Evolutionary conservation across 805 yeast genomes (phyloP).

Genomic region (Wickerhamomyces xylosicus): DNA sequence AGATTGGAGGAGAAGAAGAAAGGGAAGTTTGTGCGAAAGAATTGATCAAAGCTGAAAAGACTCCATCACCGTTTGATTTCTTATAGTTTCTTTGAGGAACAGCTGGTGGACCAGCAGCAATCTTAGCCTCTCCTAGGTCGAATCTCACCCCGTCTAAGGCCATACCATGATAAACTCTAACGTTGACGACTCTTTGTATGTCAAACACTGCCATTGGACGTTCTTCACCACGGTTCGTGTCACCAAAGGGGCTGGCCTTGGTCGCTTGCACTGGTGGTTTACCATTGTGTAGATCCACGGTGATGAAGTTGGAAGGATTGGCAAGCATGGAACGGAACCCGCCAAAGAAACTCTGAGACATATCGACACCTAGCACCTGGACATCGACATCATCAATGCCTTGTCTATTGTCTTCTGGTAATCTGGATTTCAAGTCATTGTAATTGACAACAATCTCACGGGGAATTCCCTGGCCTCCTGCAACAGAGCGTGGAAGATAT

Average conservation of each 20-base stretch:
- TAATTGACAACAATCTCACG: slow-evolving; percentile 37
- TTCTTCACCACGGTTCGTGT: slow-evolving; percentile 14
- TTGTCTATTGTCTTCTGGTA: slow-evolving; percentile 24
- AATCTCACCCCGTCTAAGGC: slow-evolving; percentile 80
- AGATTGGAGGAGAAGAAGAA: background rate
- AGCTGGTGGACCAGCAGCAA: slow-evolving; percentile 25
- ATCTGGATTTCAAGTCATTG: slow-evolving; percentile 28
- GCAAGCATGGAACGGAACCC: slow-evolving; percentile 28
- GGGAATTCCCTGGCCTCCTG: slow-evolving; percentile 59
- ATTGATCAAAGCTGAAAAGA: slow-evolving; percentile 13
- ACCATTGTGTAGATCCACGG: slow-evolving; percentile 30
- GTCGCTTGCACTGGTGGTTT: slow-evolving; percentile 28
- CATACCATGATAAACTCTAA: slow-evolving; percentile 61
- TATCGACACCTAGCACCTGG: slow-evolving; percentile 48
- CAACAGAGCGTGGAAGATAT: slow-evolving; percentile 41
- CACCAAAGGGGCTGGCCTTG: slow-evolving; percentile 27
- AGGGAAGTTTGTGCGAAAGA: slow-evolving; percentile 10
- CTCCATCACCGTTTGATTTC: slow-evolving; percentile 18
- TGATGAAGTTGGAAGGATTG: slow-evolving; percentile 9
- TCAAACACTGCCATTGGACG: slow-evolving; percentile 25
- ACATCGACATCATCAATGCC: slow-evolving; percentile 27
- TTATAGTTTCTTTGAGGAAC: slow-evolving; percentile 38
- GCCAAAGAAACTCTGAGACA: slow-evolving; percentile 42
- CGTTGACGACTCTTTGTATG: slow-evolving; percentile 30
- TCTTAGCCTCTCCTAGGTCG: slow-evolving; percentile 11